A percentile compares a stretch with the other conserved stretches of the same genome.
Evolutionary conservation across 2,329 filamentous ascomycete genomes (phyloP).

Genomic region (Coleophoma crateriformis): DNA sequence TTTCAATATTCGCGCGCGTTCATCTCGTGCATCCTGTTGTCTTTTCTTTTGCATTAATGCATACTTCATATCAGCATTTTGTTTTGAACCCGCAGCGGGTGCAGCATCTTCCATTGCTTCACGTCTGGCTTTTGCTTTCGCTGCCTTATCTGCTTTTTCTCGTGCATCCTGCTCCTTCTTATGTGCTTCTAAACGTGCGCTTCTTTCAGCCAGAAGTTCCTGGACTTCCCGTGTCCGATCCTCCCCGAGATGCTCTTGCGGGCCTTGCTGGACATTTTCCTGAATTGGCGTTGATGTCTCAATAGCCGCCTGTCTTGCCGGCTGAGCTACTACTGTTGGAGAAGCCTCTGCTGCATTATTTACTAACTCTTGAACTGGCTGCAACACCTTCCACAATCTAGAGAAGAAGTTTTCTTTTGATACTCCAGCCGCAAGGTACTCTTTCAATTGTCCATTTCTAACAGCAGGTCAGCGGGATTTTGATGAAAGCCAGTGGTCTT

Average conservation of each 20-base stretch:
- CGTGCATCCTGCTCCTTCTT: conserved; percentile 36
- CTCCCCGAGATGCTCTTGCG: too few relatives aligned
- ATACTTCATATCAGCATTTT: conserved; percentile 37
- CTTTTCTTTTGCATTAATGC: conserved; percentile 52
- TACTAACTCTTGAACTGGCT: not conserved
- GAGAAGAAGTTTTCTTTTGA: conserved; percentile 61
- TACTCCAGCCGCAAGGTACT: conserved; percentile 65
- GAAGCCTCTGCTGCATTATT: conserved; percentile 5
- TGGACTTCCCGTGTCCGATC: conserved; percentile 14
- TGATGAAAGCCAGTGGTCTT: too few relatives aligned
- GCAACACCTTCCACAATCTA: conserved; percentile 39
- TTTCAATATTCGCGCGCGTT: conserved; percentile 65
- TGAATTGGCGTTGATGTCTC: conserved; percentile 2
- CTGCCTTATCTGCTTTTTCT: conserved; percentile 30
- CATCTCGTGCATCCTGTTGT: conserved; percentile 60
- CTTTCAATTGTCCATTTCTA: conserved; percentile 69
- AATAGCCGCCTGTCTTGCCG: conserved; percentile 1
- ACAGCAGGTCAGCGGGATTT: too few relatives aligned
- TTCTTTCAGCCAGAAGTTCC: conserved; percentile 44
- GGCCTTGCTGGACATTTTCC: not conserved
- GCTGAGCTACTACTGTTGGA: not conserved
- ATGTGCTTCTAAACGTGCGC: conserved; percentile 40
- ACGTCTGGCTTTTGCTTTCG: conserved; percentile 36
- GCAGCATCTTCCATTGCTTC: conserved; percentile 33
- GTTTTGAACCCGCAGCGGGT: conserved; percentile 31